Evolutionary conservation across 2,329 filamentous ascomycete genomes (phyloP).

Genomic region (Chaetomium globosum): DNA sequence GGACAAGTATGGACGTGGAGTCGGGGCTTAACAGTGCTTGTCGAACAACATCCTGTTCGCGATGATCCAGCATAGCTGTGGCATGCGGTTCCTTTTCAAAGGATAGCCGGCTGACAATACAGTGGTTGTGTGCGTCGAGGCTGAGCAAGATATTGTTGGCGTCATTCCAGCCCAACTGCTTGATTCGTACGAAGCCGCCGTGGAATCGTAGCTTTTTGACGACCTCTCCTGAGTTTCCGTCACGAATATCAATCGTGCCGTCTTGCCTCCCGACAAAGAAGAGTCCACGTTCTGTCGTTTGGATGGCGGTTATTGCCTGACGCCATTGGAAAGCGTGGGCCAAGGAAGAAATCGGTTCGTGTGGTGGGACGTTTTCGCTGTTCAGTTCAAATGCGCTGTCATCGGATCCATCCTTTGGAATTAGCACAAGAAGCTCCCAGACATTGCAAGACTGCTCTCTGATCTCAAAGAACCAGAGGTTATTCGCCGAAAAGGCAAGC

Average conservation of each 20-base stretch:
- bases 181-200: not conserved
- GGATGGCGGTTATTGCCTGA: not conserved
- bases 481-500: slow-evolving; percentile 23
- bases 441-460: slow-evolving; percentile 26
- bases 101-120: not conserved
- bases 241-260: not conserved
- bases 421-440: slow-evolving; percentile 21
- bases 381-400: not conserved
- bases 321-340: not conserved
- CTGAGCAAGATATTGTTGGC: not conserved
- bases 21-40: not conserved
- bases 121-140: not conserved
- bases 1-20: not conserved
- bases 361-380: not conserved
- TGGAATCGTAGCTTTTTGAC: not conserved
- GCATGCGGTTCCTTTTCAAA: not conserved
- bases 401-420: not conserved
- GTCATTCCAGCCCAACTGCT: not conserved
- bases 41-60: not conserved
- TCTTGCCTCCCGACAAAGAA: not conserved
- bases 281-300: not conserved
- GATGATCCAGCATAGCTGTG: not conserved
- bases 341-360: not conserved
- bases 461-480: slow-evolving; percentile 27
- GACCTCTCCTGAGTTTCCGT: not conserved